phyloP scores from a whole-genome alignment of 129 eudicot species.

The Artemisia annua region DNA sequence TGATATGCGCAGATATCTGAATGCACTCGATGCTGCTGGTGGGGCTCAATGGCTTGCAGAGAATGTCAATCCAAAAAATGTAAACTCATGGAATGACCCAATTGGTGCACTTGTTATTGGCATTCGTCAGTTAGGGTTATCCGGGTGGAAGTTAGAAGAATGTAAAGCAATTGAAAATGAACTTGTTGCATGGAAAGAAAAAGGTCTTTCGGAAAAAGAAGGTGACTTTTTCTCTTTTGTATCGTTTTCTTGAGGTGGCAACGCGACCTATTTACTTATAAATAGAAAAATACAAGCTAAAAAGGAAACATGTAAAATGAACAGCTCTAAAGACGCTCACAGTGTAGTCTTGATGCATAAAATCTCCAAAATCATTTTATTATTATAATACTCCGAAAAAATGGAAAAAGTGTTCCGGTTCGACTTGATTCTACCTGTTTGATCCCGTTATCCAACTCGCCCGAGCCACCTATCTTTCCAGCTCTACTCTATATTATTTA shows the following conservation, averaged over 20 bases:
- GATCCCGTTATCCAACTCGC: neutral
- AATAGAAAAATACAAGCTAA: neutral
- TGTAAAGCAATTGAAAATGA: conserved; percentile 76
- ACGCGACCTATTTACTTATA: neutral
- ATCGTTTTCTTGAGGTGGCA: neutral
- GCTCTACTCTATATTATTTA: neutral
- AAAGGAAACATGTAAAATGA: neutral
- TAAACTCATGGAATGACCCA: conserved; percentile 67
- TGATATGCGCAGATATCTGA: conserved; percentile 57
- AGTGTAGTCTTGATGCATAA: neutral
- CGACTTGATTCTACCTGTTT: neutral
- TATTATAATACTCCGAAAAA: neutral
- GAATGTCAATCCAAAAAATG: conserved; percentile 47
- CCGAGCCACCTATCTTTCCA: neutral
- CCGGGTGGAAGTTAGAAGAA: conserved; percentile 87
- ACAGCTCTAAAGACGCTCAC: neutral
- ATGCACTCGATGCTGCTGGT: conserved; percentile 83
- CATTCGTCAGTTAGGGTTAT: conserved; percentile 79
- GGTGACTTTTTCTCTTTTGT: conserved; percentile 38
- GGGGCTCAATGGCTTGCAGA: conserved; percentile 77
- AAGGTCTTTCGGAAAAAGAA: conserved; percentile 74
- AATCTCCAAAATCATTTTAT: neutral
- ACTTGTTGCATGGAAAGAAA: conserved; percentile 77
- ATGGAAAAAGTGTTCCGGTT: too few relatives aligned
- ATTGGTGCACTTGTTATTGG: conserved; percentile 64